phyloP scores from a whole-genome alignment of 2,329 filamentous ascomycete genomes.

The Cordyceps cateniannulata region DNA sequence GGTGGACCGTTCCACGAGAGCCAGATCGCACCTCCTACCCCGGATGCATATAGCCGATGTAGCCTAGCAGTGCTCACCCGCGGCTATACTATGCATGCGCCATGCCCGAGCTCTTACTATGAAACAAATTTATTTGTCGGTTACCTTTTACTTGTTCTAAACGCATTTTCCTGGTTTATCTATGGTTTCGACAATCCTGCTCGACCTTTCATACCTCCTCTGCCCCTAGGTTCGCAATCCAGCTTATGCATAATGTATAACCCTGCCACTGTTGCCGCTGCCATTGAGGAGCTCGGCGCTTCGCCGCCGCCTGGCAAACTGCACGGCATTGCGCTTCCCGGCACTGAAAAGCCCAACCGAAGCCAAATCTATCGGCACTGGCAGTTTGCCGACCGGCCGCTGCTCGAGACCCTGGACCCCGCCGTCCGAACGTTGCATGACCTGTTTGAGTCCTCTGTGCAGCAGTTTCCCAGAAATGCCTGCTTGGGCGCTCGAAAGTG shows the following conservation, averaged over 20 bases:
- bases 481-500: slow-evolving; percentile 73
- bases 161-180: neutral
- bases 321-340: slow-evolving; percentile 71
- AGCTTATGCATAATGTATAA: neutral
- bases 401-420: slow-evolving; percentile 63
- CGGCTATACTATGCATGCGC: neutral
- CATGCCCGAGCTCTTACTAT: neutral
- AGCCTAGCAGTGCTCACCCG: neutral
- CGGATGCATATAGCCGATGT: neutral
- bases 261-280: neutral
- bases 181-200: neutral
- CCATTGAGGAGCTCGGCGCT: slow-evolving; percentile 39
- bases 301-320: slow-evolving; percentile 68
- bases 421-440: slow-evolving; percentile 63
- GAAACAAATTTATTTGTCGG: neutral
- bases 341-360: slow-evolving; percentile 65
- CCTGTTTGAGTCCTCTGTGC: slow-evolving; percentile 60
- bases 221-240: neutral
- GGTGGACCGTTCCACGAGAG: neutral
- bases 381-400: slow-evolving; percentile 62
- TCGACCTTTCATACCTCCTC: neutral
- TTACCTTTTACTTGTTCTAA: neutral
- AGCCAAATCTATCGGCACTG: slow-evolving; percentile 78
- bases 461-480: slow-evolving; percentile 52
- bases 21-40: neutral